These are phyloP conservation scores for Tirmania nivea DNA, from an alignment of 495 filamentous ascomycete genomes.

Conservation along the genomic window DNA sequence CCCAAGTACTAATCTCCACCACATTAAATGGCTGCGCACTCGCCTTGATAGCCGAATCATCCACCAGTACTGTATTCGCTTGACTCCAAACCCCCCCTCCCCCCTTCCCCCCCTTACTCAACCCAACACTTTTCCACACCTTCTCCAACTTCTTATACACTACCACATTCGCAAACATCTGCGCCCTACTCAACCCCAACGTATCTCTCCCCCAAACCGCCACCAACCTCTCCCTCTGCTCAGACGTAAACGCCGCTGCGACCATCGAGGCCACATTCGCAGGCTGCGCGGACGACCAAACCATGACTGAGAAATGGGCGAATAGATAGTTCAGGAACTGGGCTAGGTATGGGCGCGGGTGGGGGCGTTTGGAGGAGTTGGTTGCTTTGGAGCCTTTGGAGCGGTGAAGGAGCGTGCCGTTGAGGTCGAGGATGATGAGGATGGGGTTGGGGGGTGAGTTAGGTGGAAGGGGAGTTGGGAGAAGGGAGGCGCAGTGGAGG, in stretches of 20 bases:
- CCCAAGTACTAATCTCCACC: conserved; percentile 57
- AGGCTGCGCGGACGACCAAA: conserved; percentile 74
- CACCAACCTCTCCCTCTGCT: conserved; percentile 29
- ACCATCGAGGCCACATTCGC: conserved; percentile 46
- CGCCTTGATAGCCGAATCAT: conserved; percentile 64
- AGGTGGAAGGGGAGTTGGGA: not conserved
- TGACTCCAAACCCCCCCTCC: conserved; percentile 37
- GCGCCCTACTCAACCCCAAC: conserved; percentile 37
- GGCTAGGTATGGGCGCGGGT: conserved; percentile 36
- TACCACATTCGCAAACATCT: conserved; percentile 51
- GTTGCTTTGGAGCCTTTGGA: conserved; percentile 9
- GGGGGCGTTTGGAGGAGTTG: conserved; percentile 4
- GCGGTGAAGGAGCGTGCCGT: conserved; percentile 69
- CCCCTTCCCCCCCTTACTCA: not conserved
- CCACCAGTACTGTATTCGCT: conserved; percentile 72
- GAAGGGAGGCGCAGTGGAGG: not conserved
- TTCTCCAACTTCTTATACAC: conserved; percentile 65
- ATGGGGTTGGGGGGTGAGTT: not conserved
- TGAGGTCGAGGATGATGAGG: conserved; percentile 79
- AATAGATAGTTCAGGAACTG: conserved; percentile 48
- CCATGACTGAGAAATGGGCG: conserved; percentile 48
- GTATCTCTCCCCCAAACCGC: conserved; percentile 64
- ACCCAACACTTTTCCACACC: conserved; percentile 35
- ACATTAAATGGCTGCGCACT: conserved; percentile 65
- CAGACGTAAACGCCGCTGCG: conserved; percentile 26